phyloP scores from a whole-genome alignment of 768 basidiomycete species.

The Mycena amicta region DNA sequence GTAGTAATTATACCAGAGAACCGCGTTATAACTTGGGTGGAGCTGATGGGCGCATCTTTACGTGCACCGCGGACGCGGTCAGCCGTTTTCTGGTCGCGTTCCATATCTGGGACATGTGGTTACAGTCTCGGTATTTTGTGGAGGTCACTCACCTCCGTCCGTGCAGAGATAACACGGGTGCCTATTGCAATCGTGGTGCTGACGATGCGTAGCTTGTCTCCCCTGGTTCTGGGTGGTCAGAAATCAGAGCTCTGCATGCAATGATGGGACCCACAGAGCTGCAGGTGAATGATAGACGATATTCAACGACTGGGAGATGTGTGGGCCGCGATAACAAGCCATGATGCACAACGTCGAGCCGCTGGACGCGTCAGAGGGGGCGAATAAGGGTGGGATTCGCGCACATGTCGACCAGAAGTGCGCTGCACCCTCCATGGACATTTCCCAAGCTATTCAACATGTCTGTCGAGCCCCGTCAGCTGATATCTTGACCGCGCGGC shows the following conservation, averaged over 20 bases:
- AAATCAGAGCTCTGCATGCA: background rate
- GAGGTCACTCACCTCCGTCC: conserved; percentile 8
- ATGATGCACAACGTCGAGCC: background rate
- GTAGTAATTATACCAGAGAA: background rate
- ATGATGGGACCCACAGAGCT: conserved; percentile 7
- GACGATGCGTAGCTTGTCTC: conserved; percentile 13
- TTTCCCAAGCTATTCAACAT: conserved; percentile 10
- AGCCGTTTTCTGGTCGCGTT: conserved; percentile 10
- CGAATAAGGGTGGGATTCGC: background rate
- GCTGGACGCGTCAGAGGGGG: background rate
- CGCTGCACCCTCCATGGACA: conserved; percentile 17
- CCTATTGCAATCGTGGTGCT: conserved; percentile 18
- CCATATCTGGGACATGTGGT: conserved; percentile 7
- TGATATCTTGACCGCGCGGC: background rate
- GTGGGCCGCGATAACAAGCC: background rate
- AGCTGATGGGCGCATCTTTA: background rate
- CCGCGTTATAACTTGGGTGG: background rate
- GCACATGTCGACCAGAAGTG: conserved; percentile 16
- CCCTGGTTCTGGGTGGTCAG: too few relatives aligned
- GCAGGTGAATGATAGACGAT: conserved; percentile 19
- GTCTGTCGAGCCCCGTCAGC: conserved; percentile 1
- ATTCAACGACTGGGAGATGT: conserved; percentile 15
- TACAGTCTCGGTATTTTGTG: too few relatives aligned
- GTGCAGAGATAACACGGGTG: conserved; percentile 5
- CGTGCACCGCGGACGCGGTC: background rate